These are phyloP conservation scores for Diutina rugosa DNA, from an alignment of 1,139 yeast genomes.

Conservation along the genomic window DNA sequence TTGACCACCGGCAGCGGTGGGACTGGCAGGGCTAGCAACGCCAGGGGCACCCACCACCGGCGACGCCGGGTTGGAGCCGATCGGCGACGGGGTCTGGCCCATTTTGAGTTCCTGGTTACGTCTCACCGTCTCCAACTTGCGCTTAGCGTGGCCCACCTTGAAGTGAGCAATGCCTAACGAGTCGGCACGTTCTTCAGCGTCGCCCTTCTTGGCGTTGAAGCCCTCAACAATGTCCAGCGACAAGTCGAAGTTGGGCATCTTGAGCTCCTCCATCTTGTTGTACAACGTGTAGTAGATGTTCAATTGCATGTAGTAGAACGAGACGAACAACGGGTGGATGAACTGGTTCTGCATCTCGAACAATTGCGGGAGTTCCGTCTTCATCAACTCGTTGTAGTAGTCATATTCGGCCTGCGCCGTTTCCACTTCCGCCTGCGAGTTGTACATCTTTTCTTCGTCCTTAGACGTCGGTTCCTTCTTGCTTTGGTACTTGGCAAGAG, in stretches of 20 bases:
- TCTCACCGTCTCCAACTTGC: constrained; percentile 46
- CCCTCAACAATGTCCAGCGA: constrained; percentile 73
- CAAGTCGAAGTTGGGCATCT: constrained; percentile 90
- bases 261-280: constrained; percentile 86
- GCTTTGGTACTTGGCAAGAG: constrained; percentile 57
- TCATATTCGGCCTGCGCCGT: constrained; percentile 93
- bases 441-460: constrained; percentile 84
- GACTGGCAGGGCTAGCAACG: not conserved
- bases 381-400: constrained; percentile 89
- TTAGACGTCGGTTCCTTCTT: constrained; percentile 76
- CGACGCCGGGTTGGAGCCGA: not conserved
- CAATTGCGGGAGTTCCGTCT: constrained; percentile 75
- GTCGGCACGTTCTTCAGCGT: constrained; percentile 81
- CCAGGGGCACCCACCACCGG: not conserved
- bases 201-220: constrained; percentile 71
- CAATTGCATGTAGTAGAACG: constrained; percentile 94
- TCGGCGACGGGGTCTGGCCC: not conserved
- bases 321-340: constrained; percentile 84
- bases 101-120: not conserved
- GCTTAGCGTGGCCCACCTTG: constrained; percentile 77
- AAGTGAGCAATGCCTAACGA: constrained; percentile 80
- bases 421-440: constrained; percentile 79
- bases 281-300: constrained; percentile 89
- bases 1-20: not conserved
- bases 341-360: constrained; percentile 85